Conservation (phyloP, 163 green algal species). For the Scenedesmus sp. region DNA sequence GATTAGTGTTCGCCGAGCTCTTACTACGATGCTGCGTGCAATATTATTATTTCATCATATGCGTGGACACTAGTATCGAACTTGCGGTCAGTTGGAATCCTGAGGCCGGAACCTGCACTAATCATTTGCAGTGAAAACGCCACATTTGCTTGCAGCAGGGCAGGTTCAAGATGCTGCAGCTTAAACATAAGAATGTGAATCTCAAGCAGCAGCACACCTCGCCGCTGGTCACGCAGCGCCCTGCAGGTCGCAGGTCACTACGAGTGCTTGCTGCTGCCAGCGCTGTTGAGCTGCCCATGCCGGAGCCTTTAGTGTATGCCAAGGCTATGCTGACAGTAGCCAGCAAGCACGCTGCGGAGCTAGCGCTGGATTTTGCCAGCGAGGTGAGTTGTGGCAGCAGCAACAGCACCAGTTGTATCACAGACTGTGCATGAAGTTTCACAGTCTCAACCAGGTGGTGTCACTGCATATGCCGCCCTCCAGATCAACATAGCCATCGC, state of each 20-base stretch:
- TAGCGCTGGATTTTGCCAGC: constrained; percentile 11
- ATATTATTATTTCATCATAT: too few species aligned
- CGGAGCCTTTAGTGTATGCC: neutral
- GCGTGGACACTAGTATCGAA: too few species aligned
- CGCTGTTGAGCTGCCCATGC: neutral
- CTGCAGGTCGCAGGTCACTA: neutral
- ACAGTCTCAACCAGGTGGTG: neutral
- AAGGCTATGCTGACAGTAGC: neutral
- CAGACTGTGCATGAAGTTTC: neutral
- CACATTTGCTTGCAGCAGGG: neutral
- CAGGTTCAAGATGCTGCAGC: neutral
- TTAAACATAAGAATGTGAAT: neutral
- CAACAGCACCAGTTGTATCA: neutral
- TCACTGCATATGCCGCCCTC: neutral
- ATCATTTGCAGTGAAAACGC: neutral
- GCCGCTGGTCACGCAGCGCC: neutral
- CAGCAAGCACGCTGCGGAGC: neutral
- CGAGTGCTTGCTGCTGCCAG: constrained; percentile 2
- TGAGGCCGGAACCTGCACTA: neutral
- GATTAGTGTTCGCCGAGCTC: too few species aligned
- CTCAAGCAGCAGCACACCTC: neutral
- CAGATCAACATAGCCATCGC: neutral
- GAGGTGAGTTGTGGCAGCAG: neutral
- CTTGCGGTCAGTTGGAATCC: too few species aligned
- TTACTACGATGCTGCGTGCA: too few species aligned